Evolutionary conservation across 2,329 filamentous ascomycete genomes (phyloP).

Genomic region (Tolypocladium sp.): DNA sequence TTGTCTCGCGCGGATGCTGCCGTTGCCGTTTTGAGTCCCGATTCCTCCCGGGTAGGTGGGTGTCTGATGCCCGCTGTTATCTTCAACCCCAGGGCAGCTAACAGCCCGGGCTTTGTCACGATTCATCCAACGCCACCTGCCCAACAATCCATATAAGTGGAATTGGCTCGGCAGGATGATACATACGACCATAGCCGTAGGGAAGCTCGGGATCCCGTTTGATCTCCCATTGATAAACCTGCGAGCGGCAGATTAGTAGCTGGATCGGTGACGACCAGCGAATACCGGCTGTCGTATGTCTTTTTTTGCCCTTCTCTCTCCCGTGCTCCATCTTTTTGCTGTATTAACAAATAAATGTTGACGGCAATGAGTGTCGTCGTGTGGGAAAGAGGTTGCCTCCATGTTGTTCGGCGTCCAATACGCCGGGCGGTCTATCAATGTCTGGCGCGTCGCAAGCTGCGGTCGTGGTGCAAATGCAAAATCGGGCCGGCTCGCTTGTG

Average conservation of each 20-base stretch:
- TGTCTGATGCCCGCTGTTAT: neutral
- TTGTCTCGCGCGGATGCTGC: neutral
- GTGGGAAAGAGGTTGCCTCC: neutral
- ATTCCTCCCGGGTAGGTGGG: neutral
- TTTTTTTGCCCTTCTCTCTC: neutral
- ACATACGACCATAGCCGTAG: neutral
- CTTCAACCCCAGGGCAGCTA: neutral
- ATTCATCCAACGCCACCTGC: neutral
- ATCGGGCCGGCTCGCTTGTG: neutral
- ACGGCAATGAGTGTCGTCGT: neutral
- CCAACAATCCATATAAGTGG: neutral
- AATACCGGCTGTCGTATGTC: slow-evolving; percentile 1
- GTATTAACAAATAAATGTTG: neutral
- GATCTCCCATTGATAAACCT: neutral
- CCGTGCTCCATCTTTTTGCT: neutral
- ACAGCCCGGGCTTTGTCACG: neutral
- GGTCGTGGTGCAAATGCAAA: neutral
- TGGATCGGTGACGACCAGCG: slow-evolving; percentile 1
- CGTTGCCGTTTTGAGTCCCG: no score
- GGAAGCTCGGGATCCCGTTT: neutral
- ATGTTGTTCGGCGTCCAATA: neutral
- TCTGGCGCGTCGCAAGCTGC: neutral
- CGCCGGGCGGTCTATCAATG: neutral
- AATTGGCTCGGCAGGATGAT: neutral
- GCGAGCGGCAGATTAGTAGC: neutral